Base-by-base conservation (phyloP, 441 rosid species). In the Pelargonium fulgidum region DNA sequence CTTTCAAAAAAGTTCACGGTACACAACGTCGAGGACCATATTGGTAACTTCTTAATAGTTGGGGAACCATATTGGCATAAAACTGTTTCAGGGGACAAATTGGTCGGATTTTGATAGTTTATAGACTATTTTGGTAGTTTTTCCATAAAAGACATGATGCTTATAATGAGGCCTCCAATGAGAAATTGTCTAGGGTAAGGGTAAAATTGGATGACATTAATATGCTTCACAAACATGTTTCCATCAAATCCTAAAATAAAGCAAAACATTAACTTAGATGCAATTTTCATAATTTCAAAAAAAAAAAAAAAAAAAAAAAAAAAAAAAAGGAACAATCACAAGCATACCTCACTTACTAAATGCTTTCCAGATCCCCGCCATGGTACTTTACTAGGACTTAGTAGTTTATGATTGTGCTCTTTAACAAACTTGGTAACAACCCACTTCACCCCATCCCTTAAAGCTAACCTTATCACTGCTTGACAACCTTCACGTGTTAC, bases 401-500 rank as follows among this genome's bases (percentile, higher is more conserved):
- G 22, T 45, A 69, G 24, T 20, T 61, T 69, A 42, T 62, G 66
- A 24, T 4, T 61, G 66, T 69, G 66, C 59, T 62, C 72, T 44
- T 42, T 20, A 69, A 69, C 72, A 61, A 61, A 61, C 62, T 61
- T 69, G 72, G 72, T 69, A n/a, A 62, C 64, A 20, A 69, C 72
- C 61, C 66, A 62, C n/a, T 69, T 69, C 33, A 20, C 42, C 7
- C 45, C 66, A 44, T 69, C 66, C 14, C 66, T 69, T 13, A 69
- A 12, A 61, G 72, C 72, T 45, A 69, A 45, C 22, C 72, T 44
- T 61, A 69, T 62, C 72, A 69, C 62, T 69, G 72, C 66, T 61
- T 59, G 66, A 42, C 66, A 69, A 6, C 72, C 72, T 11, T 69
- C 66, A 20, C 66, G 65, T 12, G 72, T 69, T 22, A 69, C 48